Base-by-base conservation (phyloP, 73 alveolate genomes). In the Paraurostyla sp. region DNA sequence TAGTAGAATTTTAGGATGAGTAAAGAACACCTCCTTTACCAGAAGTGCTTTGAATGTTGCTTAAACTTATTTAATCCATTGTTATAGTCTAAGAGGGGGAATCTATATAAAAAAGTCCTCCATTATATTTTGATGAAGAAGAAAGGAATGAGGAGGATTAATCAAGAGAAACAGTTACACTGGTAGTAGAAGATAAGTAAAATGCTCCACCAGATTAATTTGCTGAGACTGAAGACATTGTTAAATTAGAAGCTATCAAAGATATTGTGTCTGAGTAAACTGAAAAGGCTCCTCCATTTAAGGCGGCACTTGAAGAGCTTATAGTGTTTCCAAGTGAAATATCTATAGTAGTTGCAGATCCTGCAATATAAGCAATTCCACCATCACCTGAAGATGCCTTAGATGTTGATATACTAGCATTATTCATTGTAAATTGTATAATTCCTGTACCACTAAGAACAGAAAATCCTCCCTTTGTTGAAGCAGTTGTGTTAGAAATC, bases 241-340 rank as follows among this genome's bases (percentile, higher is more conserved):
- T n/a, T n/a, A n/a, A n/a, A n/a, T n/a, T n/a, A n/a, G n/a, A n/a
- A n/a, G n/a, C n/a, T n/a, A n/a, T n/a, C n/a, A n/a, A n/a, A n/a
- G n/a, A n/a, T n/a, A n/a, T n/a, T n/a, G n/a, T n/a, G n/a, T n/a
- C n/a, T n/a, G n/a, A n/a, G n/a, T n/a, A n/a, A n/a, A n/a, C n/a
- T n/a, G n/a, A n/a, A 56, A 56, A 56, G 7, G 71, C 71, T 56
- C 71, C 71, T 56, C 71, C 71, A 13, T 45, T n/a, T n/a, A n/a
- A n/a, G n/a, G n/a, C n/a, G n/a, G n/a, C n/a, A n/a, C n/a, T n/a
- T n/a, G n/a, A n/a, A n/a, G n/a, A n/a, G n/a, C n/a, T n/a, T n/a
- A n/a, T n/a, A n/a, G n/a, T n/a, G n/a, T n/a, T n/a, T n/a, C n/a
- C n/a, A n/a, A n/a, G n/a, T n/a, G n/a, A n/a, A n/a, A n/a, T n/a